Evolutionary conservation across 768 basidiomycete species (phyloP), one percentile per base, ranked within the genome.

Genomic region (Artomyces pyxidatus): DNA sequence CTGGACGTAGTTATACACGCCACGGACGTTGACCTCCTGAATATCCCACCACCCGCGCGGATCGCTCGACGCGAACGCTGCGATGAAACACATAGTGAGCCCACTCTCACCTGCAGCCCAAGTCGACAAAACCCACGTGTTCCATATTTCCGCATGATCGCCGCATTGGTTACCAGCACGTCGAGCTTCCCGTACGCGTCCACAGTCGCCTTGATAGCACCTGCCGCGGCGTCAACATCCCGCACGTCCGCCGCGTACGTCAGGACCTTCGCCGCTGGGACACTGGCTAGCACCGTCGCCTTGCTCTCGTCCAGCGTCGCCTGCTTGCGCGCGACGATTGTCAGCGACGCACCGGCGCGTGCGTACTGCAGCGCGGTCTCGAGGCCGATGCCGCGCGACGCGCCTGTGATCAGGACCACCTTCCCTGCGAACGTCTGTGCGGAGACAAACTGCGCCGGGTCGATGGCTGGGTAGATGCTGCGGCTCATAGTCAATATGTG

Each of bases 31-130:
- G 5, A 59, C 57, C 28, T 58, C 58, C 38, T 56, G 40, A 4
- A 48, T 49, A 37, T 52, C 53, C 59, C 57, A 57, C 58, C 61
- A 63, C 42, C 53, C 51, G n/a, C 51, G 51, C 7, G 59, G 51
- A 46, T 59, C 58, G 28, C 45, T 48, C 32, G 58, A 52, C 8
- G 26, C 51, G 30, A 59, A 52, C n/a, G 50, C 58, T 59, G 14
- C n/a, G 22, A 12, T n/a, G n/a, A n/a, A n/a, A n/a, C n/a, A n/a
- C n/a, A n/a, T n/a, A n/a, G n/a, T n/a, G n/a, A n/a, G n/a, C n/a
- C n/a, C n/a, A n/a, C n/a, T n/a, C n/a, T n/a, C n/a, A n/a, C n/a
- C n/a, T n/a, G n/a, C 26, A 37, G 14, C 28, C 6, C 2, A 14
- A 16, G 12, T 2, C n/a, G 6, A n/a, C 1, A 29, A 28, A 21